A percentile compares a stretch with the other conserved stretches of the same genome.
These are phyloP conservation scores for Letharia columbiana DNA, from an alignment of 495 filamentous ascomycete genomes.

Conservation along the genomic window DNA sequence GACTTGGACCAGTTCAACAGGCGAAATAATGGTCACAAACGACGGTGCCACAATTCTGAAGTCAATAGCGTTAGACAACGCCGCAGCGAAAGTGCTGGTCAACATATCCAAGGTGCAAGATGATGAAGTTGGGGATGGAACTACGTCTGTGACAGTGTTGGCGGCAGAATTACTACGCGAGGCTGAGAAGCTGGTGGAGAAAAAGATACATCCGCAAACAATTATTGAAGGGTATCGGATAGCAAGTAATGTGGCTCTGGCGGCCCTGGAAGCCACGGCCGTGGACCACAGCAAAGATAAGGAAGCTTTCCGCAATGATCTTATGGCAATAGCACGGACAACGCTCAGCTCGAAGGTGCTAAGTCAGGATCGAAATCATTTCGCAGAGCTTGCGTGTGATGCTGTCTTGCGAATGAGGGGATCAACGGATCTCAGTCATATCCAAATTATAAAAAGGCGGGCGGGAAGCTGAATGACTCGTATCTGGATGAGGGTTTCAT, in stretches of 20 bases:
- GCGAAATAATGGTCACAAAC: conserved; percentile 96
- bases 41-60: conserved; percentile 98
- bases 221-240: conserved; percentile 99
- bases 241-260: conserved; percentile 79
- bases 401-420: conserved; percentile 85
- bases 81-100: conserved; percentile 91
- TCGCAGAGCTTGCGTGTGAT: conserved; percentile 83
- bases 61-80: conserved; percentile 97
- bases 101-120: conserved; percentile 99
- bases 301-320: conserved; percentile 78
- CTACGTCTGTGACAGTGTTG: conserved; percentile 83
- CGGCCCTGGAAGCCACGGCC: conserved; percentile 72
- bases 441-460: conserved; percentile 99
- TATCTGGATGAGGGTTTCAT: conserved; percentile 98
- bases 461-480: conserved; percentile 92
- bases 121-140: conserved; percentile 96
- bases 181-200: conserved; percentile 91
- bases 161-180: conserved; percentile 92
- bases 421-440: conserved; percentile 90
- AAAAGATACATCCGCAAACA: conserved; percentile 97
- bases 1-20: conserved; percentile 61
- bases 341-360: conserved; percentile 97
- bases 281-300: conserved; percentile 80
- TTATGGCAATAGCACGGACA: conserved; percentile 86
- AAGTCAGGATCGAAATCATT: conserved; percentile 86